Percentiles rank a stretch among this genome's conserved stretches.
Evolutionary conservation across 2,329 filamentous ascomycete species (phyloP).

Genomic region (Grosmannia clavigera): DNA sequence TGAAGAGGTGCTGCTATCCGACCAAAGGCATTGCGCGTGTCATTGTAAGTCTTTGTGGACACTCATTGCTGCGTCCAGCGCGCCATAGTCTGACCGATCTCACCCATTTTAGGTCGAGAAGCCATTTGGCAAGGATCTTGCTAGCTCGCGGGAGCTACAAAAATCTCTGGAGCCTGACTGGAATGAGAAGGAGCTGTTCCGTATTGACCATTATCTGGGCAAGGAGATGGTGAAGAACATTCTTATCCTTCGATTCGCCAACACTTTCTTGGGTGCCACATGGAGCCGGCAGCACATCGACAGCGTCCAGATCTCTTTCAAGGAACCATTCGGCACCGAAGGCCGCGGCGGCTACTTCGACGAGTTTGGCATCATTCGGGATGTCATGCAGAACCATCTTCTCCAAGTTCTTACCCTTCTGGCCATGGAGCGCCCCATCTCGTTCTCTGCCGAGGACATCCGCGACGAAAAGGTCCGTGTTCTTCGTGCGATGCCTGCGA

Average conservation of each 20-base stretch:
- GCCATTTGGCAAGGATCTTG: slow-evolving; percentile 94
- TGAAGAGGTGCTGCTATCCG: slow-evolving; percentile 96
- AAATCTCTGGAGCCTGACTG: slow-evolving; percentile 93
- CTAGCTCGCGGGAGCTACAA: slow-evolving; percentile 86
- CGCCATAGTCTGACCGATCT: not conserved
- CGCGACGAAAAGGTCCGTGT: slow-evolving; percentile 98
- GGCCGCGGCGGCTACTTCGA: slow-evolving; percentile 98
- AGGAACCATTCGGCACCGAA: slow-evolving; percentile 97
- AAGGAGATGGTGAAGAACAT: slow-evolving; percentile 99
- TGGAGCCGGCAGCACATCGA: slow-evolving; percentile 99
- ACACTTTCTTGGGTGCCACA: slow-evolving; percentile 95
- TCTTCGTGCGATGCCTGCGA: slow-evolving; percentile 80
- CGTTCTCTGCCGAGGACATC: slow-evolving; percentile 95
- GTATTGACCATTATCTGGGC: slow-evolving; percentile 97
- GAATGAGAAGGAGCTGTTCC: slow-evolving; percentile 98
- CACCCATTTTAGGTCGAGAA: slow-evolving; percentile 70
- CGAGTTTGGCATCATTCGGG: slow-evolving; percentile 97
- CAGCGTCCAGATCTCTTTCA: slow-evolving; percentile 98
- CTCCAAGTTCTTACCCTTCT: slow-evolving; percentile 92
- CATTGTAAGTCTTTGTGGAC: slow-evolving; percentile 52
- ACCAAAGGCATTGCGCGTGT: slow-evolving; percentile 81
- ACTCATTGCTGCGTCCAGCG: not conserved
- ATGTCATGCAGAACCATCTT: slow-evolving; percentile 99
- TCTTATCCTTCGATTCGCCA: slow-evolving; percentile 91
- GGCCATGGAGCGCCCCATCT: slow-evolving; percentile 96